These are phyloP conservation scores for Pyrenophora seminiperda DNA, from an alignment of 2,329 filamentous ascomycete species.

Conservation along the genomic window DNA sequence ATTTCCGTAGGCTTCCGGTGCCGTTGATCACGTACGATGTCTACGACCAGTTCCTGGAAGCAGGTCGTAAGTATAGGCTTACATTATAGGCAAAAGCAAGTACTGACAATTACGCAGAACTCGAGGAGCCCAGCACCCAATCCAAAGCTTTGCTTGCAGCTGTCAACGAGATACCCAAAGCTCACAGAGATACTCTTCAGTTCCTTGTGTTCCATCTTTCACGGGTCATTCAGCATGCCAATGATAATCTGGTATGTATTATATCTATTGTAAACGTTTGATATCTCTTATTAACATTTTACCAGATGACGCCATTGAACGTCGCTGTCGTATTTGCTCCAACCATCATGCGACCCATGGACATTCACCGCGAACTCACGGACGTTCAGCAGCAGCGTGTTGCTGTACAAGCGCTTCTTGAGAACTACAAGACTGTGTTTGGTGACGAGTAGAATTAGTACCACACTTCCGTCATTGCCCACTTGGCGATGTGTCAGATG, in stretches of 20 bases:
- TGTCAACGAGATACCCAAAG: constrained; percentile 77
- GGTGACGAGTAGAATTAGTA: constrained; percentile 36
- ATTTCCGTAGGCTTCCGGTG: constrained; percentile 89
- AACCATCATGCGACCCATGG: constrained; percentile 92
- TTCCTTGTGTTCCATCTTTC: constrained; percentile 93
- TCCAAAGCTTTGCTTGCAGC: constrained; percentile 69
- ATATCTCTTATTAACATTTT: constrained; percentile 18
- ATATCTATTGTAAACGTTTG: constrained; percentile 36
- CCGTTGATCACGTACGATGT: constrained; percentile 91
- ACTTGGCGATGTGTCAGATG: not conserved
- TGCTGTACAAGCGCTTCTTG: constrained; percentile 89
- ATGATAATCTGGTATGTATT: constrained; percentile 77
- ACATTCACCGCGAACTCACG: constrained; percentile 90
- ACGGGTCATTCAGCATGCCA: constrained; percentile 80
- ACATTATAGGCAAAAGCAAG: not conserved
- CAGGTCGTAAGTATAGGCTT: constrained; percentile 63
- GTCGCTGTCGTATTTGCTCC: constrained; percentile 96
- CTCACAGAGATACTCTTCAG: constrained; percentile 87
- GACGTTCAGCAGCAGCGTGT: constrained; percentile 94
- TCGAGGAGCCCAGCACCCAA: constrained; percentile 60
- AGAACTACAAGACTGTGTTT: constrained; percentile 85
- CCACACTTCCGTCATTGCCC: not conserved
- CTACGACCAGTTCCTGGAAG: constrained; percentile 87
- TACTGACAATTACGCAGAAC: constrained; percentile 53
- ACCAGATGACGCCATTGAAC: constrained; percentile 92